phyloP scores from a whole-genome alignment of 257 asterid genomes.

The Anisodus acutangulus region DNA sequence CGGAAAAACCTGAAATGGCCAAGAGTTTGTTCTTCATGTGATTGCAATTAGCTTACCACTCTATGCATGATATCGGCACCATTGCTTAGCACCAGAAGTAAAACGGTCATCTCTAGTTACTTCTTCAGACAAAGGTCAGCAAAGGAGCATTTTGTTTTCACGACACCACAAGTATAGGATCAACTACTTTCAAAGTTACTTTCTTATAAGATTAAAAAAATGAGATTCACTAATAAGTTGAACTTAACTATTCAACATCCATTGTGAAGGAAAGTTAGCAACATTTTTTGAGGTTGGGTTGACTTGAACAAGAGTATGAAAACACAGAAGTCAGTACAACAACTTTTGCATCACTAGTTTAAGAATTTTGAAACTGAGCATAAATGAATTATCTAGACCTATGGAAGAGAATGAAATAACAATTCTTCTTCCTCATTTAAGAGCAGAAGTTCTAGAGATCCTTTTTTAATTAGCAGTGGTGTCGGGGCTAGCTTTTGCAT shows the following conservation, averaged over 20 bases:
- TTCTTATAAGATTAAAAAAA: not conserved
- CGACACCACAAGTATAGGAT: not conserved
- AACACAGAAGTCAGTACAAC: not conserved
- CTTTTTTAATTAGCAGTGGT: no score
- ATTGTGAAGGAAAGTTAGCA: not conserved
- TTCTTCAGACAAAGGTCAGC: not conserved
- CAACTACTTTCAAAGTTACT: not conserved
- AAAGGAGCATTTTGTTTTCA: not conserved
- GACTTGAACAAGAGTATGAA: not conserved
- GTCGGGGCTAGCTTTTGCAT: no score
- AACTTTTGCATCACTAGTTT: conserved; percentile 1
- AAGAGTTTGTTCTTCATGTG: not conserved
- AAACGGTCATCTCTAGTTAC: not conserved
- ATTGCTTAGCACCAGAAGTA: not conserved
- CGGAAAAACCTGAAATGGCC: conserved; percentile 71
- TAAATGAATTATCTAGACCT: not conserved
- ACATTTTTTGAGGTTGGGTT: not conserved
- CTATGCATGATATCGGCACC: not conserved
- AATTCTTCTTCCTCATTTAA: not conserved
- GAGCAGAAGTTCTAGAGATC: not conserved
- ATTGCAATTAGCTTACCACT: not conserved
- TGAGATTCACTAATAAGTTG: not conserved
- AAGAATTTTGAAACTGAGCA: not conserved
- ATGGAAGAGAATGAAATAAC: not conserved
- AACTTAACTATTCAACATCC: not conserved